These are phyloP conservation scores for Aspergillus taichungensis DNA, from an alignment of 495 filamentous ascomycete genomes.

Conservation along the genomic window DNA sequence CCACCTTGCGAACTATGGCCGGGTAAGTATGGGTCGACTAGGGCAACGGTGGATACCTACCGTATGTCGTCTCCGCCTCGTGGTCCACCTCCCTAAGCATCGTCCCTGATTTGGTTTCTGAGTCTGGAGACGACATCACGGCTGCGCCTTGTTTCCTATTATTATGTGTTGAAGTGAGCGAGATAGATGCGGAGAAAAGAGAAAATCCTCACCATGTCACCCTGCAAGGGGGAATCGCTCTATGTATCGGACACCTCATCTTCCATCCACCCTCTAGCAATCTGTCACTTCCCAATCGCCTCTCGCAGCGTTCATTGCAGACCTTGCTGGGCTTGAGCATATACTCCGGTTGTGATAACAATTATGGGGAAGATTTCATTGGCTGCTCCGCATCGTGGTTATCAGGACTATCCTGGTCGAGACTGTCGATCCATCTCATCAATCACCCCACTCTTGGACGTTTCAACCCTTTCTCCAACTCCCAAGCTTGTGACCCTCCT, in stretches of 20 bases:
- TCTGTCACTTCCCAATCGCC: too few relatives aligned
- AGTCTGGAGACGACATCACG: not conserved
- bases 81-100: conserved; percentile 9
- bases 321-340: not conserved
- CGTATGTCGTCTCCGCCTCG: conserved; percentile 17
- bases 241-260: conserved; percentile 3
- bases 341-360: not conserved
- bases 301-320: too few relatives aligned
- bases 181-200: not conserved
- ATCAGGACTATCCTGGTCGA: too few relatives aligned
- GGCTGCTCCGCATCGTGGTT: too few relatives aligned
- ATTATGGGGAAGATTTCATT: not conserved
- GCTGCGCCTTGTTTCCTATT: not conserved
- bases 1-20: conserved; percentile 17
- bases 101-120: conserved; percentile 9
- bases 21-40: not conserved
- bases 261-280: conserved; percentile 8
- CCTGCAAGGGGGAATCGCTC: conserved; percentile 4
- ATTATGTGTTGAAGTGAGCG: not conserved
- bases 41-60: conserved; percentile 1
- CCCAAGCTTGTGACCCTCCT: not conserved
- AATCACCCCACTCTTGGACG: too few relatives aligned
- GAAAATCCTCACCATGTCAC: not conserved
- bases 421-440: too few relatives aligned
- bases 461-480: too few relatives aligned